phyloP scores from a whole-genome alignment of 106 monocot genomes.

The Amphibolis antarctica region DNA sequence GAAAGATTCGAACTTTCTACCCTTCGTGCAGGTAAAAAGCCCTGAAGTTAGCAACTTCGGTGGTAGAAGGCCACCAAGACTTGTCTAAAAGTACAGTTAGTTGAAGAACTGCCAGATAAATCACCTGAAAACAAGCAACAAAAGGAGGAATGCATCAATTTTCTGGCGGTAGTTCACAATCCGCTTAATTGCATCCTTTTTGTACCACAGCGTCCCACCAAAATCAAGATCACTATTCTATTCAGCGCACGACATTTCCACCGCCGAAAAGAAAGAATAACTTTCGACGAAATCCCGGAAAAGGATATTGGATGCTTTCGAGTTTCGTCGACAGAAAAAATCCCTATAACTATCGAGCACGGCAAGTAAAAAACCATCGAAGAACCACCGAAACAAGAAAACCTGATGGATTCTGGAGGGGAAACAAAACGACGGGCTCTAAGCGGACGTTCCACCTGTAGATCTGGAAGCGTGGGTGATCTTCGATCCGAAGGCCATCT shows the following conservation, averaged over 20 bases:
- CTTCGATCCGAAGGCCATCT: not conserved
- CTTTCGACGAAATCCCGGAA: not conserved
- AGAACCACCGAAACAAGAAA: not conserved
- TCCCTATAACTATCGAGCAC: too few species aligned
- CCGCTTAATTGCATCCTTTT: not conserved
- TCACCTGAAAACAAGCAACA: conserved; percentile 2
- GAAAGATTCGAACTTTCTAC: not conserved
- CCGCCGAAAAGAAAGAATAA: not conserved
- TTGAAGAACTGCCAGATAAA: not conserved
- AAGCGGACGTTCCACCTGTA: not conserved
- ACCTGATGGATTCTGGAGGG: not conserved
- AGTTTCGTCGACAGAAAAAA: not conserved
- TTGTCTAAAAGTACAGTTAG: not conserved
- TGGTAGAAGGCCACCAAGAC: not conserved
- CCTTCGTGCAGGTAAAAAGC: not conserved
- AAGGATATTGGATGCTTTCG: not conserved
- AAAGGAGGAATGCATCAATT: not conserved
- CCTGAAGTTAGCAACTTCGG: not conserved
- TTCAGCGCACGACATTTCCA: not conserved
- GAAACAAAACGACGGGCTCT: not conserved
- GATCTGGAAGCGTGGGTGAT: not conserved
- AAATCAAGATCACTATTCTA: not conserved
- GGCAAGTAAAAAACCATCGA: not conserved
- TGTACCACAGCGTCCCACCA: not conserved
- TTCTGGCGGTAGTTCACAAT: not conserved